These are phyloP conservation scores for Leptosphaerulina australis DNA, from an alignment of 2,329 filamentous ascomycete genomes.

Conservation along the genomic window DNA sequence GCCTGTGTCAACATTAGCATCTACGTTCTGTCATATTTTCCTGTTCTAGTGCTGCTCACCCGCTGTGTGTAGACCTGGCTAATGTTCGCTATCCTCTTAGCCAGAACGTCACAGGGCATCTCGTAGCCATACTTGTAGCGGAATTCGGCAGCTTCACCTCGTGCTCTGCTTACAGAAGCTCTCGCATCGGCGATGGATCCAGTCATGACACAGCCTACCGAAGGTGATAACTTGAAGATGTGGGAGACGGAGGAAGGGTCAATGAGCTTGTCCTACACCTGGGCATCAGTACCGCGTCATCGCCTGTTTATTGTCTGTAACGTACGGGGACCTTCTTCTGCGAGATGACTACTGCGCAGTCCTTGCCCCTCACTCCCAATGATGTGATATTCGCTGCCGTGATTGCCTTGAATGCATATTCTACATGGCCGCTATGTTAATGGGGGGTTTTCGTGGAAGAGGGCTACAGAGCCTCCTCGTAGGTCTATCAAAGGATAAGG, in stretches of 20 bases:
- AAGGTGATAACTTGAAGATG: constrained; percentile 95
- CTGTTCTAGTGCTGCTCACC: constrained; percentile 59
- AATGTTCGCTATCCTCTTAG: constrained; percentile 97
- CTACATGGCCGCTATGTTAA: constrained; percentile 56
- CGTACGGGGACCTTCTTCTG: constrained; percentile 99
- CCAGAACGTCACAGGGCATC: constrained; percentile 97
- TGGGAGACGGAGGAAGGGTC: constrained; percentile 96
- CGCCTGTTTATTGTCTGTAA: constrained; percentile 23
- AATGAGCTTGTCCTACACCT: constrained; percentile 90
- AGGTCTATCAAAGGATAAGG: background rate
- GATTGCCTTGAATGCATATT: constrained; percentile 99
- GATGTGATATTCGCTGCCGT: constrained; percentile 99
- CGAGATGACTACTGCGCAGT: constrained; percentile 94
- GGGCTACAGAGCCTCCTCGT: constrained; percentile 1
- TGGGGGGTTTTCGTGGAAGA: constrained; percentile 16
- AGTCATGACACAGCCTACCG: constrained; percentile 97
- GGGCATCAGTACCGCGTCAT: constrained; percentile 17
- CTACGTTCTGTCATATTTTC: constrained; percentile 1
- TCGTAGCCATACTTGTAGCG: constrained; percentile 99
- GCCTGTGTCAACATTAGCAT: constrained; percentile 62
- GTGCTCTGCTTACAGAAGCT: constrained; percentile 88
- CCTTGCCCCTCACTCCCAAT: constrained; percentile 92
- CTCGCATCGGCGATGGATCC: constrained; percentile 97
- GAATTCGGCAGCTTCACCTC: constrained; percentile 96
- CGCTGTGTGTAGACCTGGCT: constrained; percentile 98